Evolutionary conservation across 768 basidiomycete genomes (phyloP).

Genomic region (Fibroporia radiculosa): DNA sequence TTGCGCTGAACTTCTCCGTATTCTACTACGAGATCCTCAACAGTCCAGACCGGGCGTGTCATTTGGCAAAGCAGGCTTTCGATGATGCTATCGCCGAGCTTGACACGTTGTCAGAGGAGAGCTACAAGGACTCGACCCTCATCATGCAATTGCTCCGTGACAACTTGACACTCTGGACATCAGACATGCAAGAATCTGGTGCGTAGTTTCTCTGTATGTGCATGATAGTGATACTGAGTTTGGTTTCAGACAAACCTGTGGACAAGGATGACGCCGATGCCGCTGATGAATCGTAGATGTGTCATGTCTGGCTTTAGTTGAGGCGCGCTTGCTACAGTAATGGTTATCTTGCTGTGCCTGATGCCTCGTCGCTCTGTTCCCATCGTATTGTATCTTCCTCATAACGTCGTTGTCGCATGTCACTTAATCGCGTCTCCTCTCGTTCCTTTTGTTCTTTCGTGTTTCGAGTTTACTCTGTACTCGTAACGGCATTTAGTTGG

Average conservation of each 20-base stretch:
- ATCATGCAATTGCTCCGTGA: constrained; percentile 97
- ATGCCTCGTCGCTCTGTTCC: constrained; percentile 15
- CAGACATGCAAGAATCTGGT: constrained; percentile 94
- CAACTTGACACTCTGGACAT: constrained; percentile 97
- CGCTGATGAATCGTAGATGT: constrained; percentile 50
- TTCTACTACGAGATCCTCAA: constrained; percentile 99
- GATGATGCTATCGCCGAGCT: constrained; percentile 99
- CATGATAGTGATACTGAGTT: constrained; percentile 4
- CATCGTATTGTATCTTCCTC: constrained; percentile 22
- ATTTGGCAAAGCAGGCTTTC: constrained; percentile 98
- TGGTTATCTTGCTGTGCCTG: constrained; percentile 14
- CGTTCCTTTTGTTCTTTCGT: constrained; percentile 11
- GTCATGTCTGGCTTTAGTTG: constrained; percentile 2
- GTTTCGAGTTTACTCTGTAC: constrained; percentile 1
- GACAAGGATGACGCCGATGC: constrained; percentile 69
- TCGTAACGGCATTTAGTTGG: not conserved
- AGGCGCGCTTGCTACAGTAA: not conserved
- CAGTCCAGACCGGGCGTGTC: constrained; percentile 97
- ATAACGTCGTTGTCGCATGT: constrained; percentile 5
- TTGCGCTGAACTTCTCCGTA: constrained; percentile 98
- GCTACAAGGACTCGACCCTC: constrained; percentile 98
- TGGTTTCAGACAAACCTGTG: constrained; percentile 51
- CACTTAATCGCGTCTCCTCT: constrained; percentile 9
- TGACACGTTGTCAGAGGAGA: constrained; percentile 97
- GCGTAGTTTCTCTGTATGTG: constrained; percentile 20